Base-by-base conservation (phyloP, 2,329 filamentous ascomycete species). In the Gnomoniopsis smithogilvyi region DNA sequence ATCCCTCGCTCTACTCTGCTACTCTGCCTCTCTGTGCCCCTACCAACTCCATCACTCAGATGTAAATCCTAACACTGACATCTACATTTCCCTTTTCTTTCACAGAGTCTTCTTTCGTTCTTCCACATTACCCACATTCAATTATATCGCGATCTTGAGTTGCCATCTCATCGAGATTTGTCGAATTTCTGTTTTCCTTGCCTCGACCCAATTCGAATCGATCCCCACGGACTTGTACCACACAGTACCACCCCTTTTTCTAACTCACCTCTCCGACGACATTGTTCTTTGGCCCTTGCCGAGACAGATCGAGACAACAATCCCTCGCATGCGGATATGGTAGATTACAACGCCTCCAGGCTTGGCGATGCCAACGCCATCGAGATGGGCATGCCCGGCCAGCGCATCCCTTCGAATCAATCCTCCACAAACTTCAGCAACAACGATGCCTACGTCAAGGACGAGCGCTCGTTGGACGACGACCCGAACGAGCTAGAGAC, bases 401-500 rank as follows among this genome's bases (percentile, higher is more conserved):
- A 50, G 24, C 36, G 54, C 41, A 36, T 34, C 14, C 24, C 26
- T 24, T 47, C 52, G 2, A 54, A 59, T 14, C 47, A 57, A 6
- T 54, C 59, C 19, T 34, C 55, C 33, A 59, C 59, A 38, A 52
- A 51, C 30, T 24, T 49, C 51, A 54, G 43, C 53, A 57, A 45
- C 56, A 41, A 34, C 53, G 36, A 57, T 22, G 53, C 58, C 21
- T 60, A 60, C 48, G 34, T 43, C 41, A 60, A 53, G 26, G 26
- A 47, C 22, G 52, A 51, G 43, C 49, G 49, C 1, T 43, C 51
- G 3, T 43, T 58, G 14, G 54, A 62, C 22, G 49, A 34, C 19
- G 22, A 50, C 3, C 51, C 52, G 3, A 45, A 52, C 4, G 55
- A 47, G 4, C 50, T 43, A 4, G 69, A 70, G 11, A 73, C 71